phyloP scores from a whole-genome alignment of 192 early-diverging fungal genomes.

The Chytriomyces confervae region DNA sequence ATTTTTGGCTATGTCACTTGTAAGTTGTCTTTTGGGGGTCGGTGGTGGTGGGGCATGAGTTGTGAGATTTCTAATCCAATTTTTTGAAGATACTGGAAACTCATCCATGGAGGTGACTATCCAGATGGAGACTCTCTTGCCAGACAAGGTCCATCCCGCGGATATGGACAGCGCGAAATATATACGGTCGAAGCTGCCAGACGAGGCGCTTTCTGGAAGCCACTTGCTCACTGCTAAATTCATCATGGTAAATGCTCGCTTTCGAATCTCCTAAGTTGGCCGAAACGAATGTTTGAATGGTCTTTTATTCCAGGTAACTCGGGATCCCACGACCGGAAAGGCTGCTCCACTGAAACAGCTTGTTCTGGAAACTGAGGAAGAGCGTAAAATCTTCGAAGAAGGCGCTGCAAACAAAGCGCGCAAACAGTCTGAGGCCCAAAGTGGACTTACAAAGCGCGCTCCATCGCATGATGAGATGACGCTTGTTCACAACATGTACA shows the following conservation, averaged over 20 bases:
- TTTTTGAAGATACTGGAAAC: conserved; percentile 66
- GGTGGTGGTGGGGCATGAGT: not conserved
- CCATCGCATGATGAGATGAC: conserved; percentile 78
- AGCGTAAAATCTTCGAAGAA: conserved; percentile 70
- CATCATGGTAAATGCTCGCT: conserved; percentile 73
- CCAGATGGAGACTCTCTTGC: conserved; percentile 42
- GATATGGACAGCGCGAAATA: conserved; percentile 27
- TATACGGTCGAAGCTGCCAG: not conserved
- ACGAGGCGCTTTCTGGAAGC: not conserved
- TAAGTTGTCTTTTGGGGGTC: conserved; percentile 1
- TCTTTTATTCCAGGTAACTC: conserved; percentile 43
- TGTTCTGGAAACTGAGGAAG: conserved; percentile 71
- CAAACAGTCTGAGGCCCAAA: conserved; percentile 51
- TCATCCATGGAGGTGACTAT: conserved; percentile 83
- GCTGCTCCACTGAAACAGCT: conserved; percentile 77
- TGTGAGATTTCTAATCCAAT: not conserved
- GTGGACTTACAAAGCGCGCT: conserved; percentile 68
- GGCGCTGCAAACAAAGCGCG: conserved; percentile 69
- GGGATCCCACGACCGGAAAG: conserved; percentile 73
- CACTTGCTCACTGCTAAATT: conserved; percentile 80
- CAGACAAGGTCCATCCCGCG: conserved; percentile 31
- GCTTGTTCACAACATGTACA: conserved; percentile 79
- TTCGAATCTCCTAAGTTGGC: not conserved
- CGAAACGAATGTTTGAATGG: not conserved
- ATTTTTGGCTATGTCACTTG: conserved; percentile 82